phyloP scores from a whole-genome alignment of 73 alveolate genomes.

The Tetrahymena malaccensis region DNA sequence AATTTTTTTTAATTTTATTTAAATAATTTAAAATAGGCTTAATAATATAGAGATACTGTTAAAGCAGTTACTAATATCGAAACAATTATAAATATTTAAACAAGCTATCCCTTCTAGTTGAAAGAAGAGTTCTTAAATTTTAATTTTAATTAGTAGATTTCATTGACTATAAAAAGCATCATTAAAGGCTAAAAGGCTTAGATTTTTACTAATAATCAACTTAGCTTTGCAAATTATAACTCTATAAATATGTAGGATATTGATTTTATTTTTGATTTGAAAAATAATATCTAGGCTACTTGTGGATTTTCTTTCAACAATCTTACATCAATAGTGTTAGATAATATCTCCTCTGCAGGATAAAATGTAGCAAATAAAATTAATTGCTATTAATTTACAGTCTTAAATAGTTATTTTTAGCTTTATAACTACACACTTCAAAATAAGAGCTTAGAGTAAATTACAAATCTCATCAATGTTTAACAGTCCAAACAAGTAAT shows the following conservation, averaged over 20 bases:
- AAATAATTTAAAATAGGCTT: background rate
- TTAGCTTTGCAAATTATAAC: background rate
- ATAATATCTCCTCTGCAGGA: too few relatives aligned
- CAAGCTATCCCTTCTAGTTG: background rate
- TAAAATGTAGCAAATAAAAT: too few relatives aligned
- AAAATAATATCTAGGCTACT: too few relatives aligned
- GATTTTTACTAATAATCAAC: background rate
- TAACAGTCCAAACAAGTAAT: too few relatives aligned
- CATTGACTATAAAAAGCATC: background rate
- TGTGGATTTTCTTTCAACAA: too few relatives aligned
- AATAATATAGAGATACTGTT: background rate
- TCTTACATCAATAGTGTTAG: too few relatives aligned
- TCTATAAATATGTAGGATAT: background rate
- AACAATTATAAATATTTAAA: background rate
- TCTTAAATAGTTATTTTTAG: too few relatives aligned
- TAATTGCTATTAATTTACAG: too few relatives aligned
- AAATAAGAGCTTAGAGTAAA: too few relatives aligned
- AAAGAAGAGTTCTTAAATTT: background rate
- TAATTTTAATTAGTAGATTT: background rate
- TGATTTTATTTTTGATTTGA: too few relatives aligned
- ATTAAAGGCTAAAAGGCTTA: background rate
- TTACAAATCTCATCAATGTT: too few relatives aligned
- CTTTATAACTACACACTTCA: too few relatives aligned
- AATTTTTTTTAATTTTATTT: background rate
- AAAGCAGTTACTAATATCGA: background rate